Base-by-base conservation (phyloP, 2,329 filamentous ascomycete species). In the Fusarium pilosicola region DNA sequence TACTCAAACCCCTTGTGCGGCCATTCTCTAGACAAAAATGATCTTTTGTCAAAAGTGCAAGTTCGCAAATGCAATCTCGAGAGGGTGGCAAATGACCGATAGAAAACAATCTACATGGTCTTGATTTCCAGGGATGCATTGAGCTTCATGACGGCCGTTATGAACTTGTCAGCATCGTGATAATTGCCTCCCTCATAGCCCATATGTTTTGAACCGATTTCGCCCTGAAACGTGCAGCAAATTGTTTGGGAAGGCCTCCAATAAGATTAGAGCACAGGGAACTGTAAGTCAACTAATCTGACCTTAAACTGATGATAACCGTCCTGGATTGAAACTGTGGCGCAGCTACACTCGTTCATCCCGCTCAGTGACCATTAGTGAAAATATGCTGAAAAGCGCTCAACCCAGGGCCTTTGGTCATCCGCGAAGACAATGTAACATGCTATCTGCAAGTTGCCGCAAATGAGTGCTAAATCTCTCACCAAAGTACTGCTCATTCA, bases 141-240 rank as follows among this genome's bases (percentile, higher is more conserved):
- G 15, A 22, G 28, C 49, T 62, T 49, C 55, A 71, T 71, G 71
- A 51, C 39, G 71, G 36, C 55, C 67, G 49, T 44, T 61, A 46
- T 68, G 62, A 71, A 68, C 54, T 49, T 45, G 63, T 64, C 54
- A 63, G 41, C 41, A 48, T 28, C 61, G n/a, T 26, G 61, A 61
- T 20, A 11, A 45, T 13, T 30, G 20, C 32, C 32, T 36, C 22
- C 26, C 56, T 57, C 41, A 34, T 38, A 64, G 49, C 49, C 48
- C 22, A 26, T n/a, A 63, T n/a, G 49, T 56, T 63, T 63, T 34
- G 22, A 42, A 26, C 26, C 12, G 17, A 36, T 48, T 34, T 22
- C 28, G 30, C 48, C 65, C 65, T 68, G 66, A 68, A 68, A 68
- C 65, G n/a, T 63, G 57, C 48, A 54, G 65, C 20, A 51, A 41